Evolutionary conservation across 768 basidiomycete species (phyloP).

Genomic region (Holtermanniella nyarrowii): DNA sequence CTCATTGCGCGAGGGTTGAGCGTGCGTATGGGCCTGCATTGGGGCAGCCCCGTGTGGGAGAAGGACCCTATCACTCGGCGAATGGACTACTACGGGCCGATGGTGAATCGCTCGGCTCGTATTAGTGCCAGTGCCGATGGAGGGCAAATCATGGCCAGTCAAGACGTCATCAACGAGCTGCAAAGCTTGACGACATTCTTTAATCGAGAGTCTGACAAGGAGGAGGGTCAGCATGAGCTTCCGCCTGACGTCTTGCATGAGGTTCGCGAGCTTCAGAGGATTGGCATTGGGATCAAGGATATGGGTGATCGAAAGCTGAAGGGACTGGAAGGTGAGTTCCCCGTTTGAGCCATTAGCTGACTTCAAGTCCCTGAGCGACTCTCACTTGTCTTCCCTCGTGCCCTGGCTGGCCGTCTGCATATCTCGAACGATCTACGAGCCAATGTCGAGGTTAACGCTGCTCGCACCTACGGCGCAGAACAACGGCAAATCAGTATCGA

Average conservation of each 20-base stretch:
- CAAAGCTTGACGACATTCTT: slow-evolving; percentile 48
- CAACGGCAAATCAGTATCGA: slow-evolving; percentile 44
- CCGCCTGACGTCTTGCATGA: slow-evolving; percentile 41
- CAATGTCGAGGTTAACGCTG: slow-evolving; percentile 33
- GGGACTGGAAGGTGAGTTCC: slow-evolving; percentile 58
- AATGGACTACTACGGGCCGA: slow-evolving; percentile 97
- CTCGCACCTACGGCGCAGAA: slow-evolving; percentile 15
- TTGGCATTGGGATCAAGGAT: slow-evolving; percentile 60
- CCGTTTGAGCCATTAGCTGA: slow-evolving; percentile 3
- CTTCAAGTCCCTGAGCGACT: slow-evolving; percentile 61
- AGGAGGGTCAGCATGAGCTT: slow-evolving; percentile 34
- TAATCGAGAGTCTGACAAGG: slow-evolving; percentile 27
- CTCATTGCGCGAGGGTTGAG: slow-evolving; percentile 78
- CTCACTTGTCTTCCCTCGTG: slow-evolving; percentile 69
- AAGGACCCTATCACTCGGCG: slow-evolving; percentile 79
- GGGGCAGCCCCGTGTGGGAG: slow-evolving; percentile 79
- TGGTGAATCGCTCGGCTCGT: slow-evolving; percentile 86
- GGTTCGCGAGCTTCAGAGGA: slow-evolving; percentile 62
- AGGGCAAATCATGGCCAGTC: slow-evolving; percentile 86
- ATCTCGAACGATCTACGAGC: slow-evolving; percentile 40
- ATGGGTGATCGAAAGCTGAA: slow-evolving; percentile 88
- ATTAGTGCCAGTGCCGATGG: slow-evolving; percentile 74
- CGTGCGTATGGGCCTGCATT: slow-evolving; percentile 96
- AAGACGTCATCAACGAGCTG: slow-evolving; percentile 56
- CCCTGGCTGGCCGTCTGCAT: slow-evolving; percentile 61